These are phyloP conservation scores for Blastocystis sp. DNA, from an alignment of 352 stramenopile species.

Conservation along the genomic window DNA sequence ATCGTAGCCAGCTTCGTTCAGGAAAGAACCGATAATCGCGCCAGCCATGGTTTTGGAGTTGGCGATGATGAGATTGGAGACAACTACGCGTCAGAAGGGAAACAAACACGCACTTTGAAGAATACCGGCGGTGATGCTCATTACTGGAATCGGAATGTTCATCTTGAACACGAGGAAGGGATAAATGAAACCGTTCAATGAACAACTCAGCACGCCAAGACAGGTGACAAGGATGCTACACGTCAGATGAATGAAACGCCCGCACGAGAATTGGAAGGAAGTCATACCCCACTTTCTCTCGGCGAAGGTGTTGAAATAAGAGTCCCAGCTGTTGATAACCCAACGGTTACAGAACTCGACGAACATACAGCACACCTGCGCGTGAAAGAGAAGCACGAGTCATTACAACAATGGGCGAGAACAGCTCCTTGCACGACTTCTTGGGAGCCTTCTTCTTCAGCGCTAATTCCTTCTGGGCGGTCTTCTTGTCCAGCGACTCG, in stretches of 20 bases:
- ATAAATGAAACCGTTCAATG: not conserved
- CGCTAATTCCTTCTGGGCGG: not conserved
- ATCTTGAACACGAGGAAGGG: not conserved
- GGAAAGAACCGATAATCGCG: not conserved
- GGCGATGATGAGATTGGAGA: conserved; percentile 30
- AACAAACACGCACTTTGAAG: conserved; percentile 24
- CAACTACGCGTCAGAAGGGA: not conserved
- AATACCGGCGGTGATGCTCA: not conserved
- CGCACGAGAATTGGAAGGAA: conserved; percentile 14
- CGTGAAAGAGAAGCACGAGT: not conserved
- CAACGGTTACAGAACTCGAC: conserved; percentile 62
- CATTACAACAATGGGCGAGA: conserved; percentile 3
- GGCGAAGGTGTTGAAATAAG: conserved; percentile 44
- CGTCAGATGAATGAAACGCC: not conserved
- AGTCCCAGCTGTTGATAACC: conserved; percentile 54
- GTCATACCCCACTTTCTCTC: not conserved
- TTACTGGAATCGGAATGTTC: conserved; percentile 22
- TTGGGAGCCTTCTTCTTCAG: not conserved
- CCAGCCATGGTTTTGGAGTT: not conserved
- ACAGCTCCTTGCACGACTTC: not conserved
- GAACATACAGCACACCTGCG: conserved; percentile 25
- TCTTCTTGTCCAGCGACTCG: conserved; percentile 40
- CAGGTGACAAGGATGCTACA: conserved; percentile 28
- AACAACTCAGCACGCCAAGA: conserved; percentile 24
- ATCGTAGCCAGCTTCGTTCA: conserved; percentile 20